Conservation (phyloP, 2,329 filamentous ascomycete species). For the Alternaria hordeiaustralica region DNA sequence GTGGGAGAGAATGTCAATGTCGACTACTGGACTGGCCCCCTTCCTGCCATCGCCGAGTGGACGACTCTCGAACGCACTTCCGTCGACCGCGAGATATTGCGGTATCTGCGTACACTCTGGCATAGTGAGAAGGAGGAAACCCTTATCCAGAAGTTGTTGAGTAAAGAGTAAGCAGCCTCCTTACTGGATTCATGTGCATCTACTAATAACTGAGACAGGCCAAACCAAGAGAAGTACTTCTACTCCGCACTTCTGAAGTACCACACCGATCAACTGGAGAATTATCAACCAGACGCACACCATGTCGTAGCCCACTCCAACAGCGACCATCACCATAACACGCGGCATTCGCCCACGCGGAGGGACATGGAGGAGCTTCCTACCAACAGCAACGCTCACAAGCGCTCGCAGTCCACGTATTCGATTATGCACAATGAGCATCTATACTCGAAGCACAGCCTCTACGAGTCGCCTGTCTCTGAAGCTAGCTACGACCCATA, state of each 20-base stretch:
- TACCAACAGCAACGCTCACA: conserved; percentile 34
- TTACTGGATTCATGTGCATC: neutral
- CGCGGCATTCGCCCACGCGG: conserved; percentile 28
- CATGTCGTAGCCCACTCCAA: conserved; percentile 75
- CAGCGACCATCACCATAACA: conserved; percentile 78
- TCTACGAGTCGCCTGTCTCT: conserved; percentile 57
- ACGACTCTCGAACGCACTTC: conserved; percentile 67
- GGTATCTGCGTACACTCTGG: conserved; percentile 90
- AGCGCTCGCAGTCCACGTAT: conserved; percentile 61
- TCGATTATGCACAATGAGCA: conserved; percentile 64
- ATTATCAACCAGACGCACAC: conserved; percentile 74
- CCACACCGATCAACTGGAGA: conserved; percentile 82
- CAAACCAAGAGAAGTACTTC: conserved; percentile 92
- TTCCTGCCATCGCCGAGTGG: conserved; percentile 66
- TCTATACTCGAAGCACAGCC: conserved; percentile 56
- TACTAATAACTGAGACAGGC: conserved; percentile 54
- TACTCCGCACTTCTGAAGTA: conserved; percentile 86
- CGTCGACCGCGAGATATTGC: conserved; percentile 80
- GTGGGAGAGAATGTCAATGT: conserved; percentile 61
- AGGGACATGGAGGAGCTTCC: conserved; percentile 46
- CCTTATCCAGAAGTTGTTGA: conserved; percentile 70
- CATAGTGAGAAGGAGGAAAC: conserved; percentile 80
- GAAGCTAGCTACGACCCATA: conserved; percentile 83
- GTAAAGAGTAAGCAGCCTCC: conserved; percentile 47
- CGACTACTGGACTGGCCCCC: conserved; percentile 61